phyloP scores from a whole-genome alignment of 2,329 filamentous ascomycete species.

The Xylaria sp. region DNA sequence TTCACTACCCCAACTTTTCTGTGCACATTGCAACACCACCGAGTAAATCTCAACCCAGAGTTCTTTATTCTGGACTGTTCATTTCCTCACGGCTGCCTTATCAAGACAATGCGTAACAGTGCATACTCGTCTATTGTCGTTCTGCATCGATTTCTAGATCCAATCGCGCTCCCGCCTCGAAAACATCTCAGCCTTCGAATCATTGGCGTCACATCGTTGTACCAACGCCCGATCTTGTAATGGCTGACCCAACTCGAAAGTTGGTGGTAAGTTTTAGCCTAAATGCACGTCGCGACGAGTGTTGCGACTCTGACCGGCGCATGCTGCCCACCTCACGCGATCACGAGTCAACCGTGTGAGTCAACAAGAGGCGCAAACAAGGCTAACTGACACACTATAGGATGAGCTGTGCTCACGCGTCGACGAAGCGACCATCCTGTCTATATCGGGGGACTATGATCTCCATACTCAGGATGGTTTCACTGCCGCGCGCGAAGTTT shows the following conservation, averaged over 20 bases:
- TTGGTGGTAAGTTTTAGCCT: slow-evolving; percentile 19
- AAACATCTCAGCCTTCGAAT: not conserved
- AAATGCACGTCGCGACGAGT: no score
- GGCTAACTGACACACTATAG: slow-evolving; percentile 35
- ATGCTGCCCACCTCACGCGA: not conserved
- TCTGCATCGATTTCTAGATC: no score
- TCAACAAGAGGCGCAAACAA: no score
- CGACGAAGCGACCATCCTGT: slow-evolving; percentile 71
- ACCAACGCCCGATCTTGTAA: slow-evolving; percentile 4
- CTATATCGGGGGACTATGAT: slow-evolving; percentile 71
- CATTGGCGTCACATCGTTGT: not conserved
- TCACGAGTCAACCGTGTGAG: no score
- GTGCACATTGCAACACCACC: no score
- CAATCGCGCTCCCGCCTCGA: not conserved
- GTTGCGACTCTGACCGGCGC: not conserved
- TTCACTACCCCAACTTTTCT: no score
- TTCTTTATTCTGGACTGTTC: no score
- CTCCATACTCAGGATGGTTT: slow-evolving; percentile 49
- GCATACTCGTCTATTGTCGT: slow-evolving; percentile 1
- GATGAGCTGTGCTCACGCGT: slow-evolving; percentile 68
- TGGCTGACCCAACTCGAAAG: slow-evolving; percentile 20
- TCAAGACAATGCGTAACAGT: slow-evolving; percentile 12
- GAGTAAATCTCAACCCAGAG: no score
- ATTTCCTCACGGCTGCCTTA: not conserved
- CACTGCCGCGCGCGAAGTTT: slow-evolving; percentile 48